Percentiles rank a stretch among this genome's conserved stretches.
Conservation (phyloP, 2,329 filamentous ascomycete species). For the Colletotrichum tofieldiae region DNA sequence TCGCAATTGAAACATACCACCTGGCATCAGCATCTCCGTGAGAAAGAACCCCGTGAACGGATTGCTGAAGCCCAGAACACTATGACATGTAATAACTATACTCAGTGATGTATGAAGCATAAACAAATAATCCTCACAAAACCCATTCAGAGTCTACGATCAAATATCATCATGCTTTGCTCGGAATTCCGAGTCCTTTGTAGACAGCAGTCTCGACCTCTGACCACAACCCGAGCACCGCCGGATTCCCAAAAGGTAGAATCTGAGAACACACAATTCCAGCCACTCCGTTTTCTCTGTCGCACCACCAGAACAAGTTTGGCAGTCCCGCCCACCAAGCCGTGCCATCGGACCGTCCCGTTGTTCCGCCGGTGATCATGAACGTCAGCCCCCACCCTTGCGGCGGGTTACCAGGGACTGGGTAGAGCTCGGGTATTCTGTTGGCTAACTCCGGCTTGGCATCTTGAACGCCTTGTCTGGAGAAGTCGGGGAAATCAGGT, state of each 20-base stretch:
- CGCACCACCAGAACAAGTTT: slow-evolving; percentile 76
- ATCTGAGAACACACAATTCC: slow-evolving; percentile 67
- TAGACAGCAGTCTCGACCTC: slow-evolving; percentile 58
- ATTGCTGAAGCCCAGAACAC: no score
- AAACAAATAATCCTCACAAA: no score
- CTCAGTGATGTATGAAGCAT: no score
- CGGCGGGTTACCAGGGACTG: slow-evolving; percentile 60
- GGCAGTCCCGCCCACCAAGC: slow-evolving; percentile 72
- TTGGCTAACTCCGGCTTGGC: slow-evolving; percentile 67
- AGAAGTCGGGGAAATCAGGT: slow-evolving; percentile 67
- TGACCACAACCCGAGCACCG: slow-evolving; percentile 59
- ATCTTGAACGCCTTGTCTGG: slow-evolving; percentile 59
- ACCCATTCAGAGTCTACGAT: not conserved
- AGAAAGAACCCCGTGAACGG: not conserved
- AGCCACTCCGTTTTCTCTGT: slow-evolving; percentile 72
- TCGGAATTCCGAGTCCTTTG: slow-evolving; percentile 33
- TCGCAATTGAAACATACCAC: not conserved
- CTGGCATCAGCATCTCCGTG: not conserved
- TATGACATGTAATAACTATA: no score
- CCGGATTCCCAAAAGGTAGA: slow-evolving; percentile 63
- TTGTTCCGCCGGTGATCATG: slow-evolving; percentile 64
- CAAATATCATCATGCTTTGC: not conserved
- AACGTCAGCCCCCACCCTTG: slow-evolving; percentile 78
- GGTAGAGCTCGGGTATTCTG: slow-evolving; percentile 64
- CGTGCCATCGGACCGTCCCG: slow-evolving; percentile 67